Percentiles rank a stretch among this genome's conserved stretches.
phyloP scores from a whole-genome alignment of 305 asterid genomes.

The Plantago lanceolata region DNA sequence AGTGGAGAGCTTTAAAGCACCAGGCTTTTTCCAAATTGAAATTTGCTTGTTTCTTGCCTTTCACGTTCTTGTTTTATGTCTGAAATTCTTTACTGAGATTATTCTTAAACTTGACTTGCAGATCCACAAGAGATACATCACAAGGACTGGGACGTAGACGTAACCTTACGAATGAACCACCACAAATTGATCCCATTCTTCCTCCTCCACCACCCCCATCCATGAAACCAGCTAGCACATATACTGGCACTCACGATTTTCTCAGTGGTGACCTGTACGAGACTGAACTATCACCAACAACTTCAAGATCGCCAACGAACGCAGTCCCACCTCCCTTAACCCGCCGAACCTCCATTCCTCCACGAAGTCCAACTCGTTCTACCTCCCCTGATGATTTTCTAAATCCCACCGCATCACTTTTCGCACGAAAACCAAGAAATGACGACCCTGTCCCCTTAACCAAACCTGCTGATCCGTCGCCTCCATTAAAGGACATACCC shows the following conservation, averaged over 20 bases:
- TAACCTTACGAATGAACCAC: slow-evolving; percentile 35
- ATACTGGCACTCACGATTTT: slow-evolving; percentile 55
- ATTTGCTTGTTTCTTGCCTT: background rate
- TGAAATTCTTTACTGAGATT: background rate
- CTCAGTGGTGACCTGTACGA: slow-evolving; percentile 82
- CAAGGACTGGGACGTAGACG: slow-evolving; percentile 58
- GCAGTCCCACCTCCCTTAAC: slow-evolving; percentile 41
- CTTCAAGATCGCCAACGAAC: slow-evolving; percentile 36
- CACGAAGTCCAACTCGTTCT: slow-evolving; percentile 40
- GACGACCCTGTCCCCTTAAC: slow-evolving; percentile 29
- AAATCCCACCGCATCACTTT: slow-evolving; percentile 80
- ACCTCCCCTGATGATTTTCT: slow-evolving; percentile 59
- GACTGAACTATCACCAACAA: slow-evolving; percentile 43
- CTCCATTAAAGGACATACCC: slow-evolving; percentile 6
- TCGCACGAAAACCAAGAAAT: slow-evolving; percentile 41
- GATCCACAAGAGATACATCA: slow-evolving; percentile 70
- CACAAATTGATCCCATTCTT: slow-evolving; percentile 46
- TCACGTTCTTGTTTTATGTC: background rate
- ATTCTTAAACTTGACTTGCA: slow-evolving; percentile 25
- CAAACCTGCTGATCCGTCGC: background rate
- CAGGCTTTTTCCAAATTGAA: background rate
- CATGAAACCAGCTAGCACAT: slow-evolving; percentile 43
- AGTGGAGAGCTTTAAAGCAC: too few species aligned
- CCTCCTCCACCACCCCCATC: slow-evolving; percentile 79
- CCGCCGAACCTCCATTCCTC: slow-evolving; percentile 32